Evolutionary conservation across 2,329 filamentous ascomycete species (phyloP).

Genomic region (Cercospora berteroae): DNA sequence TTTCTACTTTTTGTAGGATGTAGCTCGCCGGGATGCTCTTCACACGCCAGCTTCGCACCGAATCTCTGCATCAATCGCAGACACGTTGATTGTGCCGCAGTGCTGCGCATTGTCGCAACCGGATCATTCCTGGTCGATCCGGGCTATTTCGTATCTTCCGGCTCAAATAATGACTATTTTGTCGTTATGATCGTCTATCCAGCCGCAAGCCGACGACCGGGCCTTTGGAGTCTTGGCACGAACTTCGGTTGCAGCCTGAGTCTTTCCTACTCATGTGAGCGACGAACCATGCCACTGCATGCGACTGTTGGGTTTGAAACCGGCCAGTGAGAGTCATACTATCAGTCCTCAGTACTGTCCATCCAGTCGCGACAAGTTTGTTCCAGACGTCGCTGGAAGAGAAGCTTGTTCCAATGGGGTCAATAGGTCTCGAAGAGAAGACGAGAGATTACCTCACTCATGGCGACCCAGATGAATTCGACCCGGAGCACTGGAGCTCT

Average conservation of each 20-base stretch:
- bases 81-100: background rate
- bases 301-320: background rate
- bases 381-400: background rate
- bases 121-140: background rate
- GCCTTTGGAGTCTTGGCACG: background rate
- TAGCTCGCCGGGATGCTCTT: background rate
- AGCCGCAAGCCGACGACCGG: background rate
- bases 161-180: background rate
- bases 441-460: background rate
- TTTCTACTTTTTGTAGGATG: background rate
- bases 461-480: background rate
- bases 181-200: background rate
- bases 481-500: background rate
- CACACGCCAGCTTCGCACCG: background rate
- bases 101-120: background rate
- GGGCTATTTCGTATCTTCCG: background rate
- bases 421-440: background rate
- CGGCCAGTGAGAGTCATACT: background rate
- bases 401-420: background rate
- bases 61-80: background rate
- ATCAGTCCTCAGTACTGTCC: background rate
- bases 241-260: background rate
- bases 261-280: background rate
- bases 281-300: background rate
- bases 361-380: background rate